Evolutionary conservation across 2,329 filamentous ascomycete genomes (phyloP).

Genomic region (Cladosporium halotolerans): DNA sequence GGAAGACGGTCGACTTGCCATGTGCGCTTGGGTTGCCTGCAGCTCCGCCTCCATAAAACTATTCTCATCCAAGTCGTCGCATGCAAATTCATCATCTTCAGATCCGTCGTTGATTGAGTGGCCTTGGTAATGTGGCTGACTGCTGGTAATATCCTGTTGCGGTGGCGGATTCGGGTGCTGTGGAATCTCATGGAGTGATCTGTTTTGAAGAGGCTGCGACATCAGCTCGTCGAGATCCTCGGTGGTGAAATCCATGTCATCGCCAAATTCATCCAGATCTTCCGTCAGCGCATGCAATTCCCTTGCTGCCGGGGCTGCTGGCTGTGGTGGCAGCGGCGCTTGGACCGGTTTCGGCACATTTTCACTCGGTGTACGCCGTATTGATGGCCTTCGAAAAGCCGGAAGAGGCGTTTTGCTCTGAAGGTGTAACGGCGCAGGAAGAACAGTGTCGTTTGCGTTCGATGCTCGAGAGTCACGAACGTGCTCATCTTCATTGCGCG

Average conservation of each 20-base stretch:
- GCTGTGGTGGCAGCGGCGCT: not conserved
- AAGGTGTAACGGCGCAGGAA: slow-evolving; percentile 22
- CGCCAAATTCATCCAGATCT: slow-evolving; percentile 39
- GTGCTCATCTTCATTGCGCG: not conserved
- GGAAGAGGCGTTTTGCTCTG: slow-evolving; percentile 29
- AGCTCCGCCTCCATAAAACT: slow-evolving; percentile 59
- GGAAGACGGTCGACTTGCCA: slow-evolving; percentile 30
- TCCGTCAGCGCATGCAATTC: slow-evolving; percentile 15
- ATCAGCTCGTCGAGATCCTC: slow-evolving; percentile 55
- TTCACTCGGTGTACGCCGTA: slow-evolving; percentile 18
- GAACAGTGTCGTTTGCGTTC: not conserved
- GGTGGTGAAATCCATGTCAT: slow-evolving; percentile 46
- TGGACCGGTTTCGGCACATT: not conserved
- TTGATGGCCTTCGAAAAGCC: slow-evolving; percentile 28
- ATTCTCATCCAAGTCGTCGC: slow-evolving; percentile 66
- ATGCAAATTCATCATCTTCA: slow-evolving; percentile 66
- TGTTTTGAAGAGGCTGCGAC: slow-evolving; percentile 32
- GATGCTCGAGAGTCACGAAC: not conserved
- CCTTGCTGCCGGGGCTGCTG: slow-evolving; percentile 1
- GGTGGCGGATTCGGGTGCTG: slow-evolving; percentile 20
- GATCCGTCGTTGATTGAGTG: slow-evolving; percentile 14
- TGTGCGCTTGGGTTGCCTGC: slow-evolving; percentile 62
- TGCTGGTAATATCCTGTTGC: not conserved
- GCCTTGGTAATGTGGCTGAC: not conserved
- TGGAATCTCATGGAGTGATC: slow-evolving; percentile 43